Conservation (phyloP, 2,329 filamentous ascomycete species). For the Cordyceps farinosa region DNA sequence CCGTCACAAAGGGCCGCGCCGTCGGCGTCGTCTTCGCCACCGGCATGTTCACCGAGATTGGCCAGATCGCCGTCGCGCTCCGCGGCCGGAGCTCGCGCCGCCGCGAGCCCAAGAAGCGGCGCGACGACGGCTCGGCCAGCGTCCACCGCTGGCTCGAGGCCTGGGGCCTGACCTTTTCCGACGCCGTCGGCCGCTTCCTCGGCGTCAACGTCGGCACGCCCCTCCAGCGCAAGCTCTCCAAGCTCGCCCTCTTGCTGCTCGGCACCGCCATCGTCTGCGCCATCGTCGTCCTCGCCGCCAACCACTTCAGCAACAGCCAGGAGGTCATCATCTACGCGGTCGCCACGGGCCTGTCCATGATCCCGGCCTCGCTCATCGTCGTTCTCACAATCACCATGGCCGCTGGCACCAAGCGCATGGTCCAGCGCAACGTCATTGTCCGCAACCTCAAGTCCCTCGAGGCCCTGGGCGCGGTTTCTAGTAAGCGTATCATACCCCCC, state of each 20-base stretch:
- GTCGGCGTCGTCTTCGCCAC: constrained; percentile 59
- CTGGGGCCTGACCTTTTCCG: constrained; percentile 35
- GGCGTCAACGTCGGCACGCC: constrained; percentile 59
- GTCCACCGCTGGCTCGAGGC: constrained; percentile 33
- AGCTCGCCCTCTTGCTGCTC: constrained; percentile 66
- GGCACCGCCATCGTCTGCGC: constrained; percentile 50
- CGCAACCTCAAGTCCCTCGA: constrained; percentile 50
- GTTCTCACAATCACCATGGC: constrained; percentile 60
- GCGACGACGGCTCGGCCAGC: constrained; percentile 39
- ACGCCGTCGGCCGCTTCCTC: constrained; percentile 44
- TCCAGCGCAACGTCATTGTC: constrained; percentile 50
- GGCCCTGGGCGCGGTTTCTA: constrained; percentile 52
- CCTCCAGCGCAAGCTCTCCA: constrained; percentile 65
- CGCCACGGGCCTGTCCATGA: constrained; percentile 46
- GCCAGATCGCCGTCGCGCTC: constrained; percentile 54
- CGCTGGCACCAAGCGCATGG: constrained; percentile 53
- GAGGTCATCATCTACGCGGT: constrained; percentile 45
- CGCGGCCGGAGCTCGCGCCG: constrained; percentile 33
- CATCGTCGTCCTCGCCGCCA: constrained; percentile 43
- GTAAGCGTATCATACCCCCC: constrained; percentile 26
- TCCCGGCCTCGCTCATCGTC: constrained; percentile 46
- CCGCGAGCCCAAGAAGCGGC: constrained; percentile 41
- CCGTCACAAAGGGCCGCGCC: constrained; percentile 58
- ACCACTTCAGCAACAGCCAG: constrained; percentile 36
- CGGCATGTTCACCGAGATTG: constrained; percentile 60